phyloP scores from a whole-genome alignment of 164 flowering plant genomes.

The grape (Vitis vinifera) region ASM3070453v1 NC_081813.1:471001-471500 shows the following conservation, averaged over 20 bases:
- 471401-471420: constrained; percentile 28
- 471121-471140: not conserved
- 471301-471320: constrained; percentile 15
- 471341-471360: constrained; percentile 1
- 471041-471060: constrained; percentile 94
- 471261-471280: constrained; percentile 44
- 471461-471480: constrained; percentile 22
- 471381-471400: constrained; percentile 42
- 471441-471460: constrained; percentile 49
- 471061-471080: constrained; percentile 90
- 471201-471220: constrained; percentile 82
- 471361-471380: constrained; percentile 26
- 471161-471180: not conserved
- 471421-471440: constrained; percentile 50
- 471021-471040: constrained; percentile 90
- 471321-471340: constrained; percentile 19
- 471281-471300: constrained; percentile 39
- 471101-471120: constrained; percentile 73
- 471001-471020: constrained; percentile 2
- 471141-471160: not conserved
- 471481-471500: constrained; percentile 18
- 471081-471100: constrained; percentile 93
- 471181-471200: constrained; percentile 43
- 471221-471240: constrained; percentile 87
- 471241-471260: constrained; percentile 83